Percentiles rank a stretch among this genome's conserved stretches.
These are phyloP conservation scores for Aspergillus mulundensis DNA, from an alignment of 495 filamentous ascomycete genomes.

Conservation along the genomic window DNA sequence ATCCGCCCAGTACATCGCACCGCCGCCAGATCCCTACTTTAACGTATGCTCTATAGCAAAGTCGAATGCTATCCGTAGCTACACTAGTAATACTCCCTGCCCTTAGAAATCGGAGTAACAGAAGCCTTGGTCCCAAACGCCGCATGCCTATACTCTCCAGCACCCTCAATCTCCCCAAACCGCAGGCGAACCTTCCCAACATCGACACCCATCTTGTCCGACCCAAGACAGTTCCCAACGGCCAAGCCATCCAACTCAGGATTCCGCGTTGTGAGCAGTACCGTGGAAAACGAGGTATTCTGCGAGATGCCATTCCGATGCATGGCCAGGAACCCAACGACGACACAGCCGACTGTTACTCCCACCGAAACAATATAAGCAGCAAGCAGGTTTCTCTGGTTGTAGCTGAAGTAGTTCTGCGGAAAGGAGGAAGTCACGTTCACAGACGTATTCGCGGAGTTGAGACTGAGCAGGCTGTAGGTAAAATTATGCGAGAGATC, in stretches of 20 bases:
- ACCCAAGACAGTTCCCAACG: neutral
- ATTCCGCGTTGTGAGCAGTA: neutral
- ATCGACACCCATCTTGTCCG: neutral
- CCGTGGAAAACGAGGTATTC: neutral
- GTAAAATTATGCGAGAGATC: neutral
- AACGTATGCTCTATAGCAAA: no score
- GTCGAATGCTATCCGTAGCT: no score
- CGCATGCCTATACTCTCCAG: neutral
- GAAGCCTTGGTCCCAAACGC: neutral
- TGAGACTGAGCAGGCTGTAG: neutral
- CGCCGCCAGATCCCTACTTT: no score
- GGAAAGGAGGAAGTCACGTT: neutral
- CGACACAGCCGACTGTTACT: neutral
- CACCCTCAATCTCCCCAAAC: neutral
- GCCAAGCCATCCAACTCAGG: neutral
- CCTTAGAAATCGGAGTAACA: neutral
- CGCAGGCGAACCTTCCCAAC: neutral
- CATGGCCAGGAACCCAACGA: neutral
- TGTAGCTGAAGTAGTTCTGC: neutral
- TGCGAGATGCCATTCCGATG: neutral
- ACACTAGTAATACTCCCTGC: neutral
- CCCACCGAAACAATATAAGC: neutral
- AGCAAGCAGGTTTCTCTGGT: neutral
- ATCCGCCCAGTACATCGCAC: no score
- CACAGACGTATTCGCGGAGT: neutral